Percentiles rank a stretch among this genome's conserved stretches.
phyloP scores from a whole-genome alignment of 495 filamentous ascomycete genomes.

The Aspergillus incahuasiensis region DNA sequence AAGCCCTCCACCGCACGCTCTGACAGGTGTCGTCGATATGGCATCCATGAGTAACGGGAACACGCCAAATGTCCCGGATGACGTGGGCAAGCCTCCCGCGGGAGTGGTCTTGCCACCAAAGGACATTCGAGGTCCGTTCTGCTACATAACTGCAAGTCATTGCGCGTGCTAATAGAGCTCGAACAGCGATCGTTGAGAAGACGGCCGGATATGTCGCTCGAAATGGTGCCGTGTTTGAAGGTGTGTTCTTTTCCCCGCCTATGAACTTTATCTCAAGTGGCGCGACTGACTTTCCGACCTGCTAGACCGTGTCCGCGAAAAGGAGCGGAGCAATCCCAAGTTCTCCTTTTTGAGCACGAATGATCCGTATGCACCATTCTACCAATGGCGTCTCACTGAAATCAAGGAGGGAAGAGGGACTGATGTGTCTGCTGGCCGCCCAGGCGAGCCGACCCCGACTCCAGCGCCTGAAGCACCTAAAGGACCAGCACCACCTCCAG shows the following conservation, averaged over 20 bases:
- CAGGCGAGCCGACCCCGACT: slow-evolving; percentile 53
- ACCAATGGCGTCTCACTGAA: slow-evolving; percentile 83
- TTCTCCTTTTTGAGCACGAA: slow-evolving; percentile 80
- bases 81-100: slow-evolving; percentile 67
- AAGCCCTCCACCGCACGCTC: neutral
- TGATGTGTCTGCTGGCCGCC: slow-evolving; percentile 70
- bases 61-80: slow-evolving; percentile 42
- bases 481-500: slow-evolving; percentile 81
- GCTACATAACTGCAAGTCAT: neutral
- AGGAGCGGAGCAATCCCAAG: slow-evolving; percentile 79
- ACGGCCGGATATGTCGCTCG: slow-evolving; percentile 89
- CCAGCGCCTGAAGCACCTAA: slow-evolving; percentile 62
- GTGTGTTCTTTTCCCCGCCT: slow-evolving; percentile 29
- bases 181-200: slow-evolving; percentile 74
- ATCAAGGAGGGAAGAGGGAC: slow-evolving; percentile 80
- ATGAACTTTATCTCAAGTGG: neutral
- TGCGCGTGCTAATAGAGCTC: slow-evolving; percentile 6
- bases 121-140: slow-evolving; percentile 62
- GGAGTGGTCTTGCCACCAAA: slow-evolving; percentile 82
- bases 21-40: slow-evolving; percentile 35
- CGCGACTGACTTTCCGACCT: slow-evolving; percentile 14
- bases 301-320: slow-evolving; percentile 74
- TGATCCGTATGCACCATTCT: slow-evolving; percentile 86
- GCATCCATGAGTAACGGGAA: slow-evolving; percentile 58
- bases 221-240: slow-evolving; percentile 79